phyloP scores from a whole-genome alignment of 2,329 filamentous ascomycete genomes.

The Trichoderma simmonsii region DNA sequence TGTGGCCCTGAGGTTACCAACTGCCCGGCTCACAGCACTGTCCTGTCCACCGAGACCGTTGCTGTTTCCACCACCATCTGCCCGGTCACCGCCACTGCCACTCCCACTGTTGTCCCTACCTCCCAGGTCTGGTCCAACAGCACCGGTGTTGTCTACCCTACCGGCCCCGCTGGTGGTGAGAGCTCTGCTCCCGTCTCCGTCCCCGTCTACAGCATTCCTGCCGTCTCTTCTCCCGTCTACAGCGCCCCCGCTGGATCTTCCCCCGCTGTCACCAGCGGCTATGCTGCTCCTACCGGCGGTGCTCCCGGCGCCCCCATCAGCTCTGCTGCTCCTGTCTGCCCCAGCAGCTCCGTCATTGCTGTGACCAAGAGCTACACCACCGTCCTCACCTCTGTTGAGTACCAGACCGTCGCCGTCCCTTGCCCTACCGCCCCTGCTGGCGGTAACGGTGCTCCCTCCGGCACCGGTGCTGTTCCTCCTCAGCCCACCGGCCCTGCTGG shows the following conservation, averaged over 20 bases:
- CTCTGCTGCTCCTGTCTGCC: conserved; percentile 20
- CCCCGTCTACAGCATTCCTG: conserved; percentile 43
- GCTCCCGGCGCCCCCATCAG: not conserved
- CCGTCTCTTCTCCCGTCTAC: conserved; percentile 42
- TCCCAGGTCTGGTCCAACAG: conserved; percentile 21
- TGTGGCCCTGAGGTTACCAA: conserved; percentile 59
- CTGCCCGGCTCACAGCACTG: conserved; percentile 51
- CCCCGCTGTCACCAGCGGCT: conserved; percentile 16
- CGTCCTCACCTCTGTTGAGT: conserved; percentile 53
- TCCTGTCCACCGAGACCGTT: conserved; percentile 37
- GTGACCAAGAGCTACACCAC: conserved; percentile 57
- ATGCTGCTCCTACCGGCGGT: conserved; percentile 19
- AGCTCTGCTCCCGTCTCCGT: conserved; percentile 33
- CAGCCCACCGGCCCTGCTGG: conserved; percentile 40
- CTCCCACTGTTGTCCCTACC: conserved; percentile 27
- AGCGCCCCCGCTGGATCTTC: conserved; percentile 5
- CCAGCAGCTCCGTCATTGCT: conserved; percentile 45
- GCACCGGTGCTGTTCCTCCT: conserved; percentile 42
- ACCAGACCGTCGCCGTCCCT: conserved; percentile 46
- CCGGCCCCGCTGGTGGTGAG: conserved; percentile 12
- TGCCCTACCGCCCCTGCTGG: conserved; percentile 36
- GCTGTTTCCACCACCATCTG: conserved; percentile 41
- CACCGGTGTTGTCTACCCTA: conserved; percentile 19
- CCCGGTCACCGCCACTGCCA: conserved; percentile 33
- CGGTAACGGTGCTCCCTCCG: conserved; percentile 27